Evolutionary conservation across 2,329 filamentous ascomycete genomes (phyloP).

Genomic region (Calycina marina): DNA sequence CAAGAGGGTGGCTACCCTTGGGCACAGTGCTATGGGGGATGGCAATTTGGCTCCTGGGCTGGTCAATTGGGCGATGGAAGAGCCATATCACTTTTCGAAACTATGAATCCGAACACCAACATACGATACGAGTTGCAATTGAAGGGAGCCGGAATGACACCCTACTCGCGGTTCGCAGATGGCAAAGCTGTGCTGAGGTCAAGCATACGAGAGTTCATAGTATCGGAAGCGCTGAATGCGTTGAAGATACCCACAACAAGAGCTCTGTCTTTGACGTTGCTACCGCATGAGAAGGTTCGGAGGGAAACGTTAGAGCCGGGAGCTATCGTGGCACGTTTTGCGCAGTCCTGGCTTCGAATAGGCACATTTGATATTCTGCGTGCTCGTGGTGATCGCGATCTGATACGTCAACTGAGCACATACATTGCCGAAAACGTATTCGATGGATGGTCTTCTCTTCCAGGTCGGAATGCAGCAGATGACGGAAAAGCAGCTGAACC

Average conservation of each 20-base stretch:
- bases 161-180: slow-evolving; percentile 92
- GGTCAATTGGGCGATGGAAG: slow-evolving; percentile 90
- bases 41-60: slow-evolving; percentile 74
- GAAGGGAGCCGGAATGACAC: slow-evolving; percentile 85
- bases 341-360: slow-evolving; percentile 79
- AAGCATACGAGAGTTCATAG: slow-evolving; percentile 87
- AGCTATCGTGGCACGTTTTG: slow-evolving; percentile 84
- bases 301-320: slow-evolving; percentile 77
- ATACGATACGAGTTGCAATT: slow-evolving; percentile 79
- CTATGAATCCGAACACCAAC: slow-evolving; percentile 58
- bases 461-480: slow-evolving; percentile 39
- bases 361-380: slow-evolving; percentile 94
- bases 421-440: slow-evolving; percentile 84
- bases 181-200: slow-evolving; percentile 86
- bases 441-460: slow-evolving; percentile 73
- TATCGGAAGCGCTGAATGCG: slow-evolving; percentile 78
- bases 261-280: slow-evolving; percentile 66
- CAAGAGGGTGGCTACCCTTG: slow-evolving; percentile 73
- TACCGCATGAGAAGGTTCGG: slow-evolving; percentile 57
- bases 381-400: slow-evolving; percentile 59
- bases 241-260: slow-evolving; percentile 76
- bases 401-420: slow-evolving; percentile 61
- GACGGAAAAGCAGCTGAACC: slow-evolving; percentile 30
- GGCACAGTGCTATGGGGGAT: slow-evolving; percentile 95
- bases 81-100: slow-evolving; percentile 88